Evolutionary conservation across 371 early-diverging fungal genomes (phyloP), one percentile per base, ranked within the genome.

Genomic region (Rhizopus arrhizus): DNA sequence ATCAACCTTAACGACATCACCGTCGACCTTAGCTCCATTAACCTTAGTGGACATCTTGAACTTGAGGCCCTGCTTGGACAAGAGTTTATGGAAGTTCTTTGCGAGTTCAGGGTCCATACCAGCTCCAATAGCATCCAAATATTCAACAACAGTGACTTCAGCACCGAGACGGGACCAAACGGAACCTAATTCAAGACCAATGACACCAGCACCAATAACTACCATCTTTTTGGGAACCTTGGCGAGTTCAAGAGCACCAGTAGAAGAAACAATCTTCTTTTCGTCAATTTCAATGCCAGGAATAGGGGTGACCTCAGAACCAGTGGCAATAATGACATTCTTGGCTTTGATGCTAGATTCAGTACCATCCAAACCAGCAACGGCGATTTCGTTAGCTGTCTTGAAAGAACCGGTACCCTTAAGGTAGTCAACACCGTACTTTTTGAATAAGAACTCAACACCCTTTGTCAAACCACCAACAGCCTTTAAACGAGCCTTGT

Each of bases 1-100:
- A 40, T 95, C 86, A 51, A 98, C 91, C 66, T 90, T 84, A 56
- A 96, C 94, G 65, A 88, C 85, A 49, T 92, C 96, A 70, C 91
- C 89, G 31, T 84, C 80, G 59, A 89, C 80, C 84, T 92, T 89
- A 46, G 93, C 91, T 56, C 85, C 86, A 38, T 92, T 74, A 45
- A 98, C 98, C 88, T 97, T 97, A 79, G 98, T 97, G 83, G 84
- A 83, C 77, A 96, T 81, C 90, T 96, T 97, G 87, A 98, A 97
- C 84, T 96, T 96, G 77, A 97, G 85, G 56, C 96, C 97, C 77
- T 98, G 98, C 89, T 97, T 98, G 69, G 78, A 36, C 63, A 98
- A 85, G 32, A 87, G 82, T 76, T 89, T 89, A 69, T 95, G 93
- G 92, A 98, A 98, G 52, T 79, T 69, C 82, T 94, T 93, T 66